Evolutionary conservation across 2,329 filamentous ascomycete genomes (phyloP), one percentile per base, ranked within the genome.

Genomic region (Aspergillus ochraceus): DNA sequence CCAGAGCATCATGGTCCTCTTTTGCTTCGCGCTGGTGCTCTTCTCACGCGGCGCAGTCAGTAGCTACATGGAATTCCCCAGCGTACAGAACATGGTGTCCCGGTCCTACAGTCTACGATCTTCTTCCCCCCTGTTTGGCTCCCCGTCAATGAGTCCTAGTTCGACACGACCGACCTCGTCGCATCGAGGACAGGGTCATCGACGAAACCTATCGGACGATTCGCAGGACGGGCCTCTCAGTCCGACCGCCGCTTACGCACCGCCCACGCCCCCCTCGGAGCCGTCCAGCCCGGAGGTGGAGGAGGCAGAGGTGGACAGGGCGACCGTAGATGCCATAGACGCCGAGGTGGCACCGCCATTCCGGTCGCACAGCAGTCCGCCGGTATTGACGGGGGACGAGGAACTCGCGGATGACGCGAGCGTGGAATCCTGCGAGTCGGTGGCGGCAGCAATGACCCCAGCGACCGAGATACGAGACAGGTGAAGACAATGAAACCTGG

Each of bases 11-110:
- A 83, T 99, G 9, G 84, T 98, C 6, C 84, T 98, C 0, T 87
- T 94, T 50, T 97, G 92, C 68, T 85, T 99, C 10, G 88, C 90
- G 0, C 83, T 99, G 1, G 91, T 97, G 22, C 88, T 98, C 42
- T 97, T 98, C 73, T 79, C 79, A 0, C 77, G 77, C 12, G 75
- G 74, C n/a, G 70, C 76, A 0, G 69, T 75, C 47, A 74, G 75
- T 49, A 76, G 71, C 50, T 81, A 80, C 61, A 75, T 80, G 57
- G 80, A 80, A 60, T 71, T 80, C 49, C 78, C 77, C 0, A 70
- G 78, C n/a, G 73, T 81, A 6, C 80, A 81, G 58, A 78, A 75
- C 58, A 79, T 81, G 65, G 73, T 82, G 11, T 70, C 76, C 6
- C 74, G 78, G 29, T 79, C 79, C 26, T 77, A 78, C 57, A 79